Evolutionary conservation across 2,329 filamentous ascomycete species (phyloP), one percentile per base, ranked within the genome.

Genomic region (Hypoxylon sp.): DNA sequence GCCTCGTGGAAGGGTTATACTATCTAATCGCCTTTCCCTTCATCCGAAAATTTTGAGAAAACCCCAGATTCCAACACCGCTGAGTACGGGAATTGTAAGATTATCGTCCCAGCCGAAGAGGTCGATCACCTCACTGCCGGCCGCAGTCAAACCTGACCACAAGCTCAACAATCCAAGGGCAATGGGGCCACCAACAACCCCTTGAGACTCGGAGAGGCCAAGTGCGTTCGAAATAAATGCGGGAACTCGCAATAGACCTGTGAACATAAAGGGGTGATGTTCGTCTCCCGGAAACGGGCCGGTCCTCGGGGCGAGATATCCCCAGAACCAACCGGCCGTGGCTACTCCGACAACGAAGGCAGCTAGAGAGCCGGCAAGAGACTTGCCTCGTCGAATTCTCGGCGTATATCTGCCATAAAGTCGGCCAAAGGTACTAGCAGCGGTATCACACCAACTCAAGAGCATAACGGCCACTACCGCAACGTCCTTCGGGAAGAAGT

Each of bases 51-150:
- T 79, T 82, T 92, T 97, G 74, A 98, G 85, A 79, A 99, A 98
- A 0, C 91, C 92, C 91, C 93, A 97, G 67, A 99, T 89, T 5
- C 94, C 94, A 49, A 93, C 81, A 23, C 94, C 94, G 77, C 93
- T 97, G 53, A 99, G 84, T 25, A 97, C 89, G 1, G 96, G 96
- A 79, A 99, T 99, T 53, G 95, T 98, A 74, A 99, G 84, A 80
- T 99, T 99, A 81, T 99, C 96, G 76, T 99, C 96, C 92, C 93
- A 94, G 51, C 94, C 93, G 78, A 94, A 98, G 0, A 98, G 76
- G 81, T 99, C 94, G 49, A 97, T 86, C 14, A 95, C 91, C 81
- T 99, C 96, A 76, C 94, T 98, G 48, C 90, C 90, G 62, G 94
- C 93, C 45, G 94, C 96, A 58, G 95, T 89, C 46, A 98, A 81